Evolutionary conservation across 495 filamentous ascomycete genomes (phyloP).

Genomic region (Umbilicaria muhlenbergii): DNA sequence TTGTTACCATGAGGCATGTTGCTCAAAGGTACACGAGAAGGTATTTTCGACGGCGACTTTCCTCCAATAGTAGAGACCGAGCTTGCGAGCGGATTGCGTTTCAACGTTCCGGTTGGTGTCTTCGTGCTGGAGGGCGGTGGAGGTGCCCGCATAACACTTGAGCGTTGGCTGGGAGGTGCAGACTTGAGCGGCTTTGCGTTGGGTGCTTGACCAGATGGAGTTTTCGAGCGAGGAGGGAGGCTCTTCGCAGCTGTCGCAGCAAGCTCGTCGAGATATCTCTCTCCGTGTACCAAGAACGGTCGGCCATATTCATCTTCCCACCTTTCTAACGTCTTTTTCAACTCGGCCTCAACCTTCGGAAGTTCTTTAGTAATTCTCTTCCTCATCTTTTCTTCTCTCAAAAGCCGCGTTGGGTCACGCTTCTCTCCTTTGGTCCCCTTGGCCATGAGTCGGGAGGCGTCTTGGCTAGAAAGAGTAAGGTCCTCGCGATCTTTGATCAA

Average conservation of each 20-base stretch:
- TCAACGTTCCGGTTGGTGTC: conserved; percentile 46
- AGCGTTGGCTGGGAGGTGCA: conserved; percentile 21
- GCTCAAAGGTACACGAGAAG: conserved; percentile 61
- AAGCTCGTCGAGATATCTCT: conserved; percentile 70
- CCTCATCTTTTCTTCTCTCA: conserved; percentile 95
- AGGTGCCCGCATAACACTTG: conserved; percentile 32
- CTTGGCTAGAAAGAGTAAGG: conserved; percentile 72
- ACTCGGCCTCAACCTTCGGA: conserved; percentile 72
- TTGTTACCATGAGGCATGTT: conserved; percentile 71
- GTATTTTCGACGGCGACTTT: conserved; percentile 65
- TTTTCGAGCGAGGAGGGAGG: conserved; percentile 64
- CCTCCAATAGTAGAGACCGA: conserved; percentile 21
- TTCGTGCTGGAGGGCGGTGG: conserved; percentile 45
- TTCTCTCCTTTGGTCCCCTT: conserved; percentile 79
- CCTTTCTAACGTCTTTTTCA: conserved; percentile 62
- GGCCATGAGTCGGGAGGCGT: conserved; percentile 81
- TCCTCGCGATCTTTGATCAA: conserved; percentile 81
- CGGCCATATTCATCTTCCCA: conserved; percentile 93
- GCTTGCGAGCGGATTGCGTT: conserved; percentile 41
- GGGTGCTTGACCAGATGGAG: conserved; percentile 48
- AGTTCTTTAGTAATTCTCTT: conserved; percentile 93
- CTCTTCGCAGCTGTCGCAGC: conserved; percentile 45
- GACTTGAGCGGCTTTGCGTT: conserved; percentile 27
- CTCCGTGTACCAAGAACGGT: conserved; percentile 82
- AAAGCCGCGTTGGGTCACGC: conserved; percentile 84